Percentiles rank a stretch among this genome's conserved stretches.
Conservation (phyloP, 345 rosid genomes). For the Rhodamnia argentea region DNA sequence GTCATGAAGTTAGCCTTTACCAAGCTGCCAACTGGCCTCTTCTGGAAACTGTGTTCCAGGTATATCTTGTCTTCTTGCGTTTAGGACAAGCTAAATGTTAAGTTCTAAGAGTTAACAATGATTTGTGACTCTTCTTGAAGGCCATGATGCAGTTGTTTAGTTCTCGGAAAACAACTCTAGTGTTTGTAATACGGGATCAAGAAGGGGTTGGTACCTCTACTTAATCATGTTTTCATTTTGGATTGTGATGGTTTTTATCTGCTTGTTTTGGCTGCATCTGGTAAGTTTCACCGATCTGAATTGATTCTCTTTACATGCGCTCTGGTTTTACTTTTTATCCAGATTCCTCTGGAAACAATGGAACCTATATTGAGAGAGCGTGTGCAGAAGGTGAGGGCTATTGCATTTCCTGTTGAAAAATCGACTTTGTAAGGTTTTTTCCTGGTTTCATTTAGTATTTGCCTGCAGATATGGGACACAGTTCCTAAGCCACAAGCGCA, state of each 20-base stretch:
- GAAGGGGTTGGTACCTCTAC: conserved; percentile 37
- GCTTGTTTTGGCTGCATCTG: not conserved
- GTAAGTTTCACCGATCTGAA: not conserved
- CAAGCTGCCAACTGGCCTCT: conserved; percentile 99
- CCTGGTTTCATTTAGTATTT: not conserved
- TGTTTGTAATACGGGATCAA: conserved; percentile 94
- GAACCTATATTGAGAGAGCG: conserved; percentile 84
- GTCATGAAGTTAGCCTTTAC: conserved; percentile 95
- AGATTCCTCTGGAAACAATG: conserved; percentile 85
- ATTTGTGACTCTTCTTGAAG: conserved; percentile 30
- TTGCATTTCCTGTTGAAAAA: not conserved
- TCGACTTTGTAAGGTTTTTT: not conserved
- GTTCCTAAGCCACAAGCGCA: conserved; percentile 95
- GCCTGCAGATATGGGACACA: conserved; percentile 81
- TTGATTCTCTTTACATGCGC: conserved; percentile 4
- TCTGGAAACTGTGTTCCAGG: conserved; percentile 95
- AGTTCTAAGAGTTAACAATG: not conserved
- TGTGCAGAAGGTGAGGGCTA: conserved; percentile 62
- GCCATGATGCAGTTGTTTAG: conserved; percentile 97
- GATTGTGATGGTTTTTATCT: not conserved
- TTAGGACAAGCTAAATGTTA: conserved; percentile 4
- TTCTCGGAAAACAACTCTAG: conserved; percentile 85
- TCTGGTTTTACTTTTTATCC: conserved; percentile 3
- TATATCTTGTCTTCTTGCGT: conserved; percentile 6
- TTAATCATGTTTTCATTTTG: not conserved